These are phyloP conservation scores for Boeremia exigua DNA, from an alignment of 2,329 filamentous ascomycete species.

Conservation along the genomic window DNA sequence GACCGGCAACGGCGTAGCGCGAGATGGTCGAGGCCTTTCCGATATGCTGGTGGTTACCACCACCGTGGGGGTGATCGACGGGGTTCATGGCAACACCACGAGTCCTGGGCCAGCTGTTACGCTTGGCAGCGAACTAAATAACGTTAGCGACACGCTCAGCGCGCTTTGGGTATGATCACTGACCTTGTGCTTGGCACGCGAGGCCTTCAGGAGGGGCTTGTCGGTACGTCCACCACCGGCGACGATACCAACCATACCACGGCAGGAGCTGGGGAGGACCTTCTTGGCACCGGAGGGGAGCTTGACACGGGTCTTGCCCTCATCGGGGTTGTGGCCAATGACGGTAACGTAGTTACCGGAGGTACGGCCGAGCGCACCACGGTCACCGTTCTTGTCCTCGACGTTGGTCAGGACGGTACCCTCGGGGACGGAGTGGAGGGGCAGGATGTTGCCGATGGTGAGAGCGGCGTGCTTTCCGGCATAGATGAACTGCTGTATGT, in stretches of 20 bases:
- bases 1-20: slow-evolving; percentile 95
- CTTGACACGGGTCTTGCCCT: slow-evolving; percentile 99
- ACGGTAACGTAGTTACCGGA: slow-evolving; percentile 98
- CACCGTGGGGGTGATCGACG: slow-evolving; percentile 83
- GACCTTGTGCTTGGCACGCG: slow-evolving; percentile 95
- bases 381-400: slow-evolving; percentile 98
- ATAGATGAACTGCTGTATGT: slow-evolving; percentile 80
- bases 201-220: slow-evolving; percentile 99
- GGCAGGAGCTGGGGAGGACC: slow-evolving; percentile 87
- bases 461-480: slow-evolving; percentile 98
- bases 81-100: slow-evolving; percentile 99
- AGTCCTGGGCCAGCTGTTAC: slow-evolving; percentile 99
- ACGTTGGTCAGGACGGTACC: slow-evolving; percentile 99
- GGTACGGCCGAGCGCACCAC: slow-evolving; percentile 93
- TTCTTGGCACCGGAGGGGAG: slow-evolving; percentile 99
- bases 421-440: slow-evolving; percentile 92
- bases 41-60: slow-evolving; percentile 99
- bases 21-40: slow-evolving; percentile 99
- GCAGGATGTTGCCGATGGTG: slow-evolving; percentile 97
- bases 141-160: background rate
- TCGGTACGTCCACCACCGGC: slow-evolving; percentile 99
- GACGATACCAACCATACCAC: slow-evolving; percentile 99
- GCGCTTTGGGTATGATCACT: background rate
- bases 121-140: slow-evolving; percentile 90
- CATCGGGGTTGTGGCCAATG: slow-evolving; percentile 57